These are phyloP conservation scores for Colletotrichum sp. DNA, from an alignment of 2,329 filamentous ascomycete genomes.

Conservation along the genomic window DNA sequence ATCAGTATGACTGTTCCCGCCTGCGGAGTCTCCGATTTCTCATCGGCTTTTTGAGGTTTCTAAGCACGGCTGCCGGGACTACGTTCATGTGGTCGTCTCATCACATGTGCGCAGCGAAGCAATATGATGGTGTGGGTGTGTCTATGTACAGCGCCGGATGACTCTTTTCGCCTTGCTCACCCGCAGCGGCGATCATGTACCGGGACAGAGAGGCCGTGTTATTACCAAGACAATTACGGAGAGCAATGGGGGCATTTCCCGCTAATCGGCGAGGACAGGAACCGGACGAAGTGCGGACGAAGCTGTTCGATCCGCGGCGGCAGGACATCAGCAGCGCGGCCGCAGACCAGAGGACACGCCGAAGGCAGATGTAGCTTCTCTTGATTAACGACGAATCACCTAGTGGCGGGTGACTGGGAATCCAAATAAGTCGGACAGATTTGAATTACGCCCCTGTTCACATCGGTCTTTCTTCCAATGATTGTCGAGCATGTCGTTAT, in stretches of 20 bases:
- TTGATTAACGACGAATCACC: neutral
- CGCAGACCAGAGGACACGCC: neutral
- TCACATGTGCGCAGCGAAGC: neutral
- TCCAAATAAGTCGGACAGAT: neutral
- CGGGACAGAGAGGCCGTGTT: neutral
- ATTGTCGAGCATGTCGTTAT: neutral
- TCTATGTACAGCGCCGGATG: neutral
- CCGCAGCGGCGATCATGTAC: conserved; percentile 8
- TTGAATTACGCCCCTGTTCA: neutral
- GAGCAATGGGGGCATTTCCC: neutral
- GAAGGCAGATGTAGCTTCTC: neutral
- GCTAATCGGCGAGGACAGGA: neutral
- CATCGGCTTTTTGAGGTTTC: neutral
- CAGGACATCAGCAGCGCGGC: neutral
- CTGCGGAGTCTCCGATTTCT: conserved; percentile 5
- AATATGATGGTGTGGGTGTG: neutral
- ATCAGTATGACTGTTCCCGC: neutral
- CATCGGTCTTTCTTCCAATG: neutral
- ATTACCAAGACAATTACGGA: neutral
- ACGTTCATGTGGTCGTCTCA: neutral
- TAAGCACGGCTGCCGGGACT: neutral
- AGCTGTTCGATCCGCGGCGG: neutral
- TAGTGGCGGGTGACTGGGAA: neutral
- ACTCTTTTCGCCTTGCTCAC: conserved; percentile 14
- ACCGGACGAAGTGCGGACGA: neutral